Evolutionary conservation across 768 basidiomycete species (phyloP), one percentile per base, ranked within the genome.

Genomic region (Cystofilobasidium capitatum): DNA sequence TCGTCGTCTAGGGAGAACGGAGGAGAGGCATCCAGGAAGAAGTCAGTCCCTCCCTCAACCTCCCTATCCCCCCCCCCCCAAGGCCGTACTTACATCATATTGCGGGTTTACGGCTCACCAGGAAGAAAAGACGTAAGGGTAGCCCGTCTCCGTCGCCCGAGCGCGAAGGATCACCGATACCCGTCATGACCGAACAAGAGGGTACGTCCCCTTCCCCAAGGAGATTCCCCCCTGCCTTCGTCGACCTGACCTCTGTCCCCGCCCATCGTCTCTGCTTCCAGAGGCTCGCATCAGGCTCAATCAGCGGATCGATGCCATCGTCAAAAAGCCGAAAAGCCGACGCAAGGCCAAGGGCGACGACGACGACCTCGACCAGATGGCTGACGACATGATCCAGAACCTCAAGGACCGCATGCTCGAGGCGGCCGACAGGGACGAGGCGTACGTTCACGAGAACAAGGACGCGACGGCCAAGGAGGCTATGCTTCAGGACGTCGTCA

Each of bases 361-460:
- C 1, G 89, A 42, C 75, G 76, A 77, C 71, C 66, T 96, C 40
- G 94, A 97, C 74, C 83, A 83, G 26, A 87, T 87, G 71, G 89
- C 91, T 42, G 93, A 98, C 73, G 89, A 89, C 68, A 87, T 94
- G 73, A 90, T 97, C 42, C 87, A 87, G 0, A 81, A 86, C n/a
- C 80, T 97, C n/a, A 83, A 89, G 35, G 88, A 91, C 71, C 79
- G 84, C 40, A 98, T 99, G 94, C 81, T 88, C 55, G 79, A 79
- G 14, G 94, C 93, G 3, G 91, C 88, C 2, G 86, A 88, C 9
- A 85, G 87, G 66, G 94, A 99, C 74, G 82, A 86, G 42, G 83
- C 85, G 60, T 82, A 89, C 8, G 94, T 94, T 76, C 78, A 82
- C 59, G 85, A 87, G 39, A 89, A 88, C 72, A 74, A 84, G 14